Evolutionary conservation across 108 stramenopile genomes (phyloP), one percentile per base, ranked within the genome.

Genomic region (Cylindrotheca fusiformis): DNA sequence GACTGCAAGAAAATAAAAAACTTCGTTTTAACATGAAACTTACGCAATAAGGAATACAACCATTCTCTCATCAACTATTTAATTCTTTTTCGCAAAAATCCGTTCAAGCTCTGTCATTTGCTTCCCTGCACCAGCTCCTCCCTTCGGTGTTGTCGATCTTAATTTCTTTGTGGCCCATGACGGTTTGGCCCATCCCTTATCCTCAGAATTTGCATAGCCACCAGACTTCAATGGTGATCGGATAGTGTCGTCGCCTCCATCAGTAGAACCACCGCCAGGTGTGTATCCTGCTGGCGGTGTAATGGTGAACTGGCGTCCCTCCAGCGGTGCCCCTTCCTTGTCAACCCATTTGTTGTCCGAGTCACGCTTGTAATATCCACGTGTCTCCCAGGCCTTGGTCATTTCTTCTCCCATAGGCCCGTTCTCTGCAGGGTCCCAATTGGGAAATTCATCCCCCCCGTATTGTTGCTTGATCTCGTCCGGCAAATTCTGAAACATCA

Each of bases 151-250:
- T 41, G 36, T 41, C 36, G 36, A 41, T 41, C 36, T 6, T 10
- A 41, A 14, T 41, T 41, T 41, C 36, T 41, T 41, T 6, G 36
- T 41, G 10, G 36, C 14, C 72, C 72, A 73, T 20, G 55, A 27
- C 17, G 72, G 72, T 48, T 73, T 54, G 1, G 53, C 36, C 72
- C 72, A 73, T 23, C 3, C 28, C 52, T 52, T 65, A 26, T 57
- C 65, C 6, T 73, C 62, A n/a, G n/a, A n/a, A 51, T 63, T 48
- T 2, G n/a, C 49, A 30, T 21, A 4, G 6, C 49, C 27, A 25
- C 29, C 48, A 12, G 17, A 24, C 12, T n/a, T n/a, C 6, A n/a
- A 51, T 17, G n/a, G 20, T 6, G 50, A 21, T 6, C 5, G 5
- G 12, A 21, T 17, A n/a, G 18, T n/a, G n/a, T n/a, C 50, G 20